These are phyloP conservation scores for Phytophthora quininea DNA, from an alignment of 352 stramenopile genomes.

Conservation along the genomic window DNA sequence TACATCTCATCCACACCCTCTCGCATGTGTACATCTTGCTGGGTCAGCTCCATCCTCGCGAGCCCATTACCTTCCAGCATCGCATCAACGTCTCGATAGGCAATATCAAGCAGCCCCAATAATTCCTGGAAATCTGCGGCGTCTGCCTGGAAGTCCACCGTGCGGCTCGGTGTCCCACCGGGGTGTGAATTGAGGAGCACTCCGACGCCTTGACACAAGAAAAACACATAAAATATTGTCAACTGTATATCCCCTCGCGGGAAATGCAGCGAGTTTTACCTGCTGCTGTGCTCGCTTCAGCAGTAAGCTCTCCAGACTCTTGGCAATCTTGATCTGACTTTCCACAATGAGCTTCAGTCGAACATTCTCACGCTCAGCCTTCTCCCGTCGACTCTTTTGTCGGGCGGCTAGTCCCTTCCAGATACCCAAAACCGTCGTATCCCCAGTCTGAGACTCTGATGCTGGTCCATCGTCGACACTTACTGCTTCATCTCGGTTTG, in stretches of 20 bases:
- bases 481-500: background rate
- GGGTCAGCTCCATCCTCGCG: conserved; percentile 26
- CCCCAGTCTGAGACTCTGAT: too few species aligned
- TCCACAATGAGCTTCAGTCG: conserved; percentile 32
- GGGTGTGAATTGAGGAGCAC: conserved; percentile 18
- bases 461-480: background rate
- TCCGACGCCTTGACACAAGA: conserved; percentile 11
- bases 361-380: conserved; percentile 30
- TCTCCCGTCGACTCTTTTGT: conserved; percentile 13
- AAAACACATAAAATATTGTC: background rate
- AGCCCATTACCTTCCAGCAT: conserved; percentile 36
- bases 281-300: conserved; percentile 9
- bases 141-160: conserved; percentile 8
- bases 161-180: conserved; percentile 11
- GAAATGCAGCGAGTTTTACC: background rate
- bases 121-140: background rate
- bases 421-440: conserved; percentile 1
- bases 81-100: conserved; percentile 30
- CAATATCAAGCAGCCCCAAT: conserved; percentile 27
- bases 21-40: conserved; percentile 35
- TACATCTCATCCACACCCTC: conserved; percentile 31
- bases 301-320: conserved; percentile 35
- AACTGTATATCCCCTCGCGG: background rate
- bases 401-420: conserved; percentile 27
- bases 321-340: conserved; percentile 41